phyloP scores from a whole-genome alignment of 371 early-diverging fungal genomes.

The Haplosporangium sp. region DNA sequence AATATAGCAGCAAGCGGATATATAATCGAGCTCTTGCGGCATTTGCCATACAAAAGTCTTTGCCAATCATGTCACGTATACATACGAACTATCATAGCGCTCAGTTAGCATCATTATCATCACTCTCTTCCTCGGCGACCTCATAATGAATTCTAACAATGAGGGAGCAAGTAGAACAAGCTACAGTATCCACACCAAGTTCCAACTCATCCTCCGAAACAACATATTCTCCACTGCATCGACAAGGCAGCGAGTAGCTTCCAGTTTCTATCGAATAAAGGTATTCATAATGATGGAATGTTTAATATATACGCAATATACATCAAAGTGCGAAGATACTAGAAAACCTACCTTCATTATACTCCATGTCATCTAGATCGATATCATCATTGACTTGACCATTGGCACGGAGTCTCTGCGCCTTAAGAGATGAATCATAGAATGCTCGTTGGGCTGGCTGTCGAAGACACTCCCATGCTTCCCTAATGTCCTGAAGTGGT shows the following conservation, averaged over 20 bases:
- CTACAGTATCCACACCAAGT: constrained; percentile 43
- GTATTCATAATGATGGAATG: neutral
- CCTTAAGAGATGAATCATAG: constrained; percentile 47
- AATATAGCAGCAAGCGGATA: too few species aligned
- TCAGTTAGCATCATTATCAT: constrained; percentile 3
- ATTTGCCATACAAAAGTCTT: too few species aligned
- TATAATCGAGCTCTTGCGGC: too few species aligned
- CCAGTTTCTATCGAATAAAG: constrained; percentile 15
- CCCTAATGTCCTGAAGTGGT: constrained; percentile 45
- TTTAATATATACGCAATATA: neutral
- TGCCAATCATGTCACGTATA: too few species aligned
- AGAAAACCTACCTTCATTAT: constrained; percentile 32
- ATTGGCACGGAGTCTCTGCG: constrained; percentile 33
- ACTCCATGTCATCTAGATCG: constrained; percentile 54
- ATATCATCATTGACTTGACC: constrained; percentile 53
- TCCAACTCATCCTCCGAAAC: constrained; percentile 46
- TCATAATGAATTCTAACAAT: constrained; percentile 52
- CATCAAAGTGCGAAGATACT: neutral
- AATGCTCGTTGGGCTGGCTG: constrained; percentile 36
- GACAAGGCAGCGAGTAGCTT: constrained; percentile 33
- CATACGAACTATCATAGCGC: neutral
- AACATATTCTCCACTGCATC: constrained; percentile 49
- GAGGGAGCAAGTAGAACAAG: constrained; percentile 48
- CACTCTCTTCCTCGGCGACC: constrained; percentile 22
- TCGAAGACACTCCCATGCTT: constrained; percentile 53